A percentile compares a stretch with the other conserved stretches of the same genome.
Conservation (phyloP, 2,329 filamentous ascomycete species). For the Pyrenochaeta sp. region DNA sequence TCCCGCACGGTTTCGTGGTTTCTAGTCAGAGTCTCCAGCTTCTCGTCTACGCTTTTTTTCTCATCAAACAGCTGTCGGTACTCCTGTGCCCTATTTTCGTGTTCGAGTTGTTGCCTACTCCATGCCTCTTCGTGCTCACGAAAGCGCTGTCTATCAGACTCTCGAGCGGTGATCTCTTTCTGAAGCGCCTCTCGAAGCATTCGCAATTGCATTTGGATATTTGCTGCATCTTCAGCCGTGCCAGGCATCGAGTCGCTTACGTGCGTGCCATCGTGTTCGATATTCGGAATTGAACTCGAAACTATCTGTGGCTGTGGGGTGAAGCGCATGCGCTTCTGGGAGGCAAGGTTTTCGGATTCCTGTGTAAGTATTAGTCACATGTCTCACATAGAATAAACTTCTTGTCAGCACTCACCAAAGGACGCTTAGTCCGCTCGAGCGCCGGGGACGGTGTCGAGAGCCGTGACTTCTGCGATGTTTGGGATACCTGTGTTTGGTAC, state of each 20-base stretch:
- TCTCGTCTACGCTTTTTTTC: constrained; percentile 19
- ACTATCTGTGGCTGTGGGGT: constrained; percentile 35
- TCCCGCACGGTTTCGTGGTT: constrained; percentile 24
- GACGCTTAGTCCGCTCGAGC: constrained; percentile 35
- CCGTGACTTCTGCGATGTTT: constrained; percentile 4
- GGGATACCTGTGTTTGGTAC: constrained; percentile 35
- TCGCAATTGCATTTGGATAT: constrained; percentile 16
- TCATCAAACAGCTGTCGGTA: constrained; percentile 27
- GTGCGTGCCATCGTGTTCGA: constrained; percentile 44
- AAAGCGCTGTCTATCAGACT: constrained; percentile 18
- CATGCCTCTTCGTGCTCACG: constrained; percentile 24
- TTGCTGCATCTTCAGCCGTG: constrained; percentile 20
- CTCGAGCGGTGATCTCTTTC: constrained; percentile 14
- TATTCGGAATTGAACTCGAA: constrained; percentile 7
- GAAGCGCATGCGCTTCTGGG: constrained; percentile 44
- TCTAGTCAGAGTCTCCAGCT: constrained; percentile 21
- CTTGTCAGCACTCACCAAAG: constrained; percentile 24
- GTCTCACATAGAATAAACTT: background rate
- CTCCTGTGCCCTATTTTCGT: constrained; percentile 31
- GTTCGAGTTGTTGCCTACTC: constrained; percentile 33
- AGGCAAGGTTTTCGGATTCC: constrained; percentile 32
- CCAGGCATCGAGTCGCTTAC: constrained; percentile 53
- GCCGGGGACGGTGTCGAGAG: constrained; percentile 21
- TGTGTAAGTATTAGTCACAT: constrained; percentile 10
- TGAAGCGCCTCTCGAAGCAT: constrained; percentile 7